Evolutionary conservation across 257 asterid species (phyloP), one percentile per base, ranked within the genome.

Genomic region (Nicotiana tomentosiformis): DNA sequence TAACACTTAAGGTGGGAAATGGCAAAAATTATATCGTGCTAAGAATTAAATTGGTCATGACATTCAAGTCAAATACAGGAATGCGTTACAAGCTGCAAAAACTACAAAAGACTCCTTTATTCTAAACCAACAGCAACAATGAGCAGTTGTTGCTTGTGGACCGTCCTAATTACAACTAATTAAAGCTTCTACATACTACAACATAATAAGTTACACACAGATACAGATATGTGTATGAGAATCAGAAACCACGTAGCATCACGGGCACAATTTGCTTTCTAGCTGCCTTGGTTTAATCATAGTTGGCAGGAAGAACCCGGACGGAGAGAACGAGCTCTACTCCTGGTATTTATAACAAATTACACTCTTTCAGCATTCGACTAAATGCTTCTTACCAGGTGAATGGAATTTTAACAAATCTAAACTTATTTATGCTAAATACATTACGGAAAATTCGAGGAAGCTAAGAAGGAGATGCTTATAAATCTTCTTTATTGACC

Each of bases 251-350:
- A 74, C 8, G 80, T 74, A 55, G 62, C 80, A 74, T 74, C 64
- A 74, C 62, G 43, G 15, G 43, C 2, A 74, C 62, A 74, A 49
- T 55, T 49, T 74, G 10, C 43, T 74, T 26, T 49, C 43, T 74
- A 83, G 77, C 69, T 53, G 82, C 69, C 85, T 77, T 77, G 82
- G 58, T 64, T 32, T 74, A 74, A 51, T 20, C 62, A 18, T 35
- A 15, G 32, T 32, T 46, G 77, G 60, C 82, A 77, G 16, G 82
- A 62, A 15, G 53, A 77, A 83, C 15, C 78, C n/a, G 7, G 83
- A 65, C 10, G 4, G 23, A 65, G 64, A 33, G 66, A 70, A 68
- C 32, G 49, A 58, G 81, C 66, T 84, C 83, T 46, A 64, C 46
- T 32, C 83, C 84, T 80, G 84, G 78, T 84, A 72, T 74, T 10